Percentiles rank a stretch among this genome's conserved stretches.
phyloP scores from a whole-genome alignment of 2,329 filamentous ascomycete species.

The Epichloe uncinata region DNA sequence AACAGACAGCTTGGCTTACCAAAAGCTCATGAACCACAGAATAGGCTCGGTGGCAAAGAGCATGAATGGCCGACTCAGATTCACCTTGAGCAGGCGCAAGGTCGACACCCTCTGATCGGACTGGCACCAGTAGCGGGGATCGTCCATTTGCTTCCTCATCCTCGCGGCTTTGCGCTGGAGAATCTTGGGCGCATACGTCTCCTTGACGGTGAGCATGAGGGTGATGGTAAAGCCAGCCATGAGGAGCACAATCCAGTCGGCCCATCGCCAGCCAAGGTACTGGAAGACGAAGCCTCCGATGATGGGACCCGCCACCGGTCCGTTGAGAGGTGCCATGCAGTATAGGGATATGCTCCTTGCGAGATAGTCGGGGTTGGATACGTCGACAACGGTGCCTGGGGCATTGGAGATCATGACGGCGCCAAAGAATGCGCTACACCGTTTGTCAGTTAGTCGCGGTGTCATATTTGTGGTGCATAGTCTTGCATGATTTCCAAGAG shows the following conservation, averaged over 20 bases:
- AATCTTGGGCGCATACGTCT: constrained; percentile 65
- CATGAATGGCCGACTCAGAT: constrained; percentile 63
- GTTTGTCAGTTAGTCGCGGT: too few relatives aligned
- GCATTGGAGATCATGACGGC: constrained; percentile 73
- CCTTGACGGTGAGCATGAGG: constrained; percentile 47
- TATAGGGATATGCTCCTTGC: constrained; percentile 66
- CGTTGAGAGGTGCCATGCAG: constrained; percentile 68
- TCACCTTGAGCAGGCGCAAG: constrained; percentile 55
- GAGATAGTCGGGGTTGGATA: constrained; percentile 66
- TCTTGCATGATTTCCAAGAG: too few relatives aligned
- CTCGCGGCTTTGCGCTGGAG: constrained; percentile 52
- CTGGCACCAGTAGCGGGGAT: constrained; percentile 62
- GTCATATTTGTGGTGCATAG: too few relatives aligned
- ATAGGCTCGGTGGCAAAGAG: constrained; percentile 76
- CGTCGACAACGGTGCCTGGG: constrained; percentile 71
- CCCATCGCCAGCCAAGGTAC: constrained; percentile 78
- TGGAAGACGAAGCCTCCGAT: constrained; percentile 64
- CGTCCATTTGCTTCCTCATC: constrained; percentile 53
- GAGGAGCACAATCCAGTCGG: constrained; percentile 69
- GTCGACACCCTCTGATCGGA: constrained; percentile 62
- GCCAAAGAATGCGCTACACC: constrained; percentile 34
- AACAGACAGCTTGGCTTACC: constrained; percentile 30
- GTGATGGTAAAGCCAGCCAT: constrained; percentile 48
- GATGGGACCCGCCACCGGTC: constrained; percentile 29
- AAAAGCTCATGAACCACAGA: constrained; percentile 52